phyloP scores from a whole-genome alignment of 1,284 basidiomycete genomes.

The Hypsizygus ulmarius region DNA sequence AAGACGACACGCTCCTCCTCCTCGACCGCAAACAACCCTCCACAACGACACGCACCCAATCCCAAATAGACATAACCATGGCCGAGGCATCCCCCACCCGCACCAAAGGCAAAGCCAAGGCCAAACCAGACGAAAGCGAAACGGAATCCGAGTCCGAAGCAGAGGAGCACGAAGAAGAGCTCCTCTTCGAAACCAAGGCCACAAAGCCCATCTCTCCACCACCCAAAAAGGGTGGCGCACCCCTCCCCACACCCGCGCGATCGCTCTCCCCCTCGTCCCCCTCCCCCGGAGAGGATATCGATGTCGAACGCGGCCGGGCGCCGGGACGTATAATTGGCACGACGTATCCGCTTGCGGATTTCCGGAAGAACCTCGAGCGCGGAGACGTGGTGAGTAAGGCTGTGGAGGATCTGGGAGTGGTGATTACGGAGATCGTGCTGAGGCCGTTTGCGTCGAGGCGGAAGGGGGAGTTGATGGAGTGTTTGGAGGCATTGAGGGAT shows the following conservation, averaged over 20 bases:
- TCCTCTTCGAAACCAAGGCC: slow-evolving; percentile 26
- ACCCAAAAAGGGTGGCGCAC: slow-evolving; percentile 21
- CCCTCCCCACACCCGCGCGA: slow-evolving; percentile 49
- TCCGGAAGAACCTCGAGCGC: slow-evolving; percentile 61
- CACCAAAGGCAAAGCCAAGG: slow-evolving; percentile 28
- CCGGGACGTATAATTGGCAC: slow-evolving; percentile 70
- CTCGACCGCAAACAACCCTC: slow-evolving; percentile 50
- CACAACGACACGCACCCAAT: slow-evolving; percentile 21
- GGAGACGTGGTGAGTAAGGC: slow-evolving; percentile 83
- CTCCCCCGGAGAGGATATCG: not conserved
- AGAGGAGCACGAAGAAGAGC: slow-evolving; percentile 29
- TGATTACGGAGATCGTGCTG: slow-evolving; percentile 68
- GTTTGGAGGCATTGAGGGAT: slow-evolving; percentile 64
- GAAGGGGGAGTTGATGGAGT: slow-evolving; percentile 67
- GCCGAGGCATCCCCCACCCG: slow-evolving; percentile 7
- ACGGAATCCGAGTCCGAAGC: slow-evolving; percentile 41
- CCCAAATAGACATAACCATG: slow-evolving; percentile 18
- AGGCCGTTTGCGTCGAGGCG: slow-evolving; percentile 69
- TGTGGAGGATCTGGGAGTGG: slow-evolving; percentile 70
- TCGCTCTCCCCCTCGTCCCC: slow-evolving; percentile 50
- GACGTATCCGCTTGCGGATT: slow-evolving; percentile 73
- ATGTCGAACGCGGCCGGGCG: slow-evolving; percentile 52
- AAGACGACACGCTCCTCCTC: slow-evolving; percentile 58
- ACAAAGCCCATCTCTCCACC: slow-evolving; percentile 19
- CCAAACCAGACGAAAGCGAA: slow-evolving; percentile 37